Evolutionary conservation across 2,329 filamentous ascomycete genomes (phyloP).

Genomic region (Xylariomycetidae sp.): DNA sequence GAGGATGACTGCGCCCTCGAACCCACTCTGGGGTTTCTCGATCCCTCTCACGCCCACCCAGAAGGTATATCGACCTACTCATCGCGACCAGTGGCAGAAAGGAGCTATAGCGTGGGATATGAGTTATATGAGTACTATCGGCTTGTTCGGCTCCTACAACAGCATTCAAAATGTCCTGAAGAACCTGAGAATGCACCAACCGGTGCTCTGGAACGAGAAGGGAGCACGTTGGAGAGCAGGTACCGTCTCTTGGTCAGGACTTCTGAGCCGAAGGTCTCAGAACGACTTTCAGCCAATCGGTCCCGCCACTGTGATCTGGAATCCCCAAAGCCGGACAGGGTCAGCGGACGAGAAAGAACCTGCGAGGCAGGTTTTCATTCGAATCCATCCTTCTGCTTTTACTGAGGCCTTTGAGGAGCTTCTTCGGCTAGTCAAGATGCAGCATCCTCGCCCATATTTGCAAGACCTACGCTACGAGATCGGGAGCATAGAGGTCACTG

Average conservation of each 20-base stretch:
- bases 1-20: slow-evolving; percentile 72
- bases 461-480: slow-evolving; percentile 66
- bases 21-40: slow-evolving; percentile 85
- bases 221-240: slow-evolving; percentile 65
- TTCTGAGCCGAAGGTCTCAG: slow-evolving; percentile 48
- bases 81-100: slow-evolving; percentile 68
- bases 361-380: slow-evolving; percentile 53
- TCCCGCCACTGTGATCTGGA: slow-evolving; percentile 72
- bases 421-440: slow-evolving; percentile 49
- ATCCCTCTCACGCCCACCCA: slow-evolving; percentile 79
- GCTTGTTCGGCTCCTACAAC: slow-evolving; percentile 60
- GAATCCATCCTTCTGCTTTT: slow-evolving; percentile 79
- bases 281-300: slow-evolving; percentile 56
- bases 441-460: slow-evolving; percentile 55
- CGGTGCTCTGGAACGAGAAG: slow-evolving; percentile 55
- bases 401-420: slow-evolving; percentile 61
- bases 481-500: slow-evolving; percentile 51
- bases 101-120: slow-evolving; percentile 87
- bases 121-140: slow-evolving; percentile 88
- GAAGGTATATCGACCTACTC: slow-evolving; percentile 83
- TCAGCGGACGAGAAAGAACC: slow-evolving; percentile 12
- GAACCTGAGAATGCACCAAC: slow-evolving; percentile 55
- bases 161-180: slow-evolving; percentile 63
- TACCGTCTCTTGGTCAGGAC: slow-evolving; percentile 41
- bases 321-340: slow-evolving; percentile 34